phyloP scores from a whole-genome alignment of 2,329 filamentous ascomycete species.

The Exophiala spinifera region DNA sequence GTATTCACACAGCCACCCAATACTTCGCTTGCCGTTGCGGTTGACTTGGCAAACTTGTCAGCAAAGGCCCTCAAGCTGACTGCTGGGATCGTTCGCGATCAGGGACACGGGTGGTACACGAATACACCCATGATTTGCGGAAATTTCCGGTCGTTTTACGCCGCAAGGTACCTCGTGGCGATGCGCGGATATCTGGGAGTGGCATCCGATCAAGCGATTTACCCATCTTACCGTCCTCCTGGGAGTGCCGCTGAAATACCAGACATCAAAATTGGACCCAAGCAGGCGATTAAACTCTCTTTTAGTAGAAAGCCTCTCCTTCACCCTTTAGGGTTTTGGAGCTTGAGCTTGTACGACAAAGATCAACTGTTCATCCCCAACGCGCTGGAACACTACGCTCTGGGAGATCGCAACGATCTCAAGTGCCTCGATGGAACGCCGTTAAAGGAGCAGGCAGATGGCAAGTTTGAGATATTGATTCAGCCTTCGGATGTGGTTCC shows the following conservation, averaged over 20 bases:
- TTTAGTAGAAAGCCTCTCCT: slow-evolving; percentile 29
- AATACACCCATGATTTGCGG: slow-evolving; percentile 7
- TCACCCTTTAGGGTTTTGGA: slow-evolving; percentile 30
- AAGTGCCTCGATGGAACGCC: slow-evolving; percentile 29
- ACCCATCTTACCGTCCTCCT: slow-evolving; percentile 18
- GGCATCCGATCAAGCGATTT: slow-evolving; percentile 22
- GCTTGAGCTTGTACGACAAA: slow-evolving; percentile 30
- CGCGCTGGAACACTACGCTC: slow-evolving; percentile 25
- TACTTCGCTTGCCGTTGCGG: not conserved
- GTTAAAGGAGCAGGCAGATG: slow-evolving; percentile 14
- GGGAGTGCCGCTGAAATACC: too few species aligned
- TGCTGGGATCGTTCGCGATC: not conserved
- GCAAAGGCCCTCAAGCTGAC: not conserved
- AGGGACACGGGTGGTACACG: slow-evolving; percentile 16
- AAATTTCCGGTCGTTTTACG: slow-evolving; percentile 21
- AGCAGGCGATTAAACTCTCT: slow-evolving; percentile 27
- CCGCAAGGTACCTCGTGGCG: slow-evolving; percentile 21
- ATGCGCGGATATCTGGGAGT: slow-evolving; percentile 23
- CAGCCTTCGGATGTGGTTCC: slow-evolving; percentile 31
- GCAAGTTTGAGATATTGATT: slow-evolving; percentile 31
- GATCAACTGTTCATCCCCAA: slow-evolving; percentile 30
- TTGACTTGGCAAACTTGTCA: not conserved
- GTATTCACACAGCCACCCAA: not conserved
- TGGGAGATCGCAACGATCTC: slow-evolving; percentile 31
- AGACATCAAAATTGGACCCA: too few species aligned